Conservation (phyloP, 495 filamentous ascomycete species). For the Aspergillus biplanus region DNA sequence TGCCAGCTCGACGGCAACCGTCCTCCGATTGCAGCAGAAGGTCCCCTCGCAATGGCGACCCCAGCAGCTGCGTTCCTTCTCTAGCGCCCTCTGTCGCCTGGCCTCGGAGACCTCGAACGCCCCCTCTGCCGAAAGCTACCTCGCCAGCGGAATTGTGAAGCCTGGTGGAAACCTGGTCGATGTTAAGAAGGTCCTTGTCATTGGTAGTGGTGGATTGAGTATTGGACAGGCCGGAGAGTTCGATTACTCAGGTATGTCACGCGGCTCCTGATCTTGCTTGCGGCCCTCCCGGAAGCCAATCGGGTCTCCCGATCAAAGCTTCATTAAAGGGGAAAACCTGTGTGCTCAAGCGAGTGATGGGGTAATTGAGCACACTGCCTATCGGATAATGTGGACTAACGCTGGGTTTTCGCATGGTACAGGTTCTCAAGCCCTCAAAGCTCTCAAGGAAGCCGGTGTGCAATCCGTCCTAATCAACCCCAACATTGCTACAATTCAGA, state of each 20-base stretch:
- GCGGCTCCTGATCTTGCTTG: not conserved
- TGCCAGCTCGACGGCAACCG: conserved; percentile 38
- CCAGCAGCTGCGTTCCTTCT: conserved; percentile 53
- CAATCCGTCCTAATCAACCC: conserved; percentile 96
- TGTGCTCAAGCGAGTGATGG: not conserved
- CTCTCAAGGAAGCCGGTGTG: conserved; percentile 93
- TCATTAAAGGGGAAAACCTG: not conserved
- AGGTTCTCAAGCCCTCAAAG: conserved; percentile 97
- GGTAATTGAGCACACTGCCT: not conserved
- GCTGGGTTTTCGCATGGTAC: conserved; percentile 13
- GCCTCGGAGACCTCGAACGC: conserved; percentile 60
- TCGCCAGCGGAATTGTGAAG: conserved; percentile 82
- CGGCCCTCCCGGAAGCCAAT: not conserved
- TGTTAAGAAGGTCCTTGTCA: conserved; percentile 94
- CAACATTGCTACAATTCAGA: conserved; percentile 98
- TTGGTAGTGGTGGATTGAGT: conserved; percentile 90
- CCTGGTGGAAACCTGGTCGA: conserved; percentile 73
- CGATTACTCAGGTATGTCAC: conserved; percentile 84
- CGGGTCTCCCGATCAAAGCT: not conserved
- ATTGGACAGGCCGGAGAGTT: conserved; percentile 98
- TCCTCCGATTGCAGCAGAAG: conserved; percentile 46
- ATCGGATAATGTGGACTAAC: conserved; percentile 19
- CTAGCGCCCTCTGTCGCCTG: conserved; percentile 43
- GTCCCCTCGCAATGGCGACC: conserved; percentile 40
- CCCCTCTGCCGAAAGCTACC: conserved; percentile 84